phyloP scores from a whole-genome alignment of 495 filamentous ascomycete genomes.

The Emericellopsis terricola region DNA sequence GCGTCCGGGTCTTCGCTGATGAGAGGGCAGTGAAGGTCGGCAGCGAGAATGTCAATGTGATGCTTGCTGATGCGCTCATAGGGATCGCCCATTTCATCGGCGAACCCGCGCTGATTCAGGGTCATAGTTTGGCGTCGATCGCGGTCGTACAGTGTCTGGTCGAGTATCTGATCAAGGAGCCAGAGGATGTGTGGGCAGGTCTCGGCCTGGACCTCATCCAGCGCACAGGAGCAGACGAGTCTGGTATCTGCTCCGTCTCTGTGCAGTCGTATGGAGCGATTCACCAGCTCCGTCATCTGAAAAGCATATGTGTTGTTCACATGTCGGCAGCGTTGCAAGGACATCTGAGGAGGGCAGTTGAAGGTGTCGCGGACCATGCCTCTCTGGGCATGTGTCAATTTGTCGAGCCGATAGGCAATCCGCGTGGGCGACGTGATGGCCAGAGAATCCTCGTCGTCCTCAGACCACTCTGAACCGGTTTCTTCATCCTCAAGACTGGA shows the following conservation, averaged over 20 bases:
- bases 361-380: constrained; percentile 9
- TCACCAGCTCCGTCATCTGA: constrained; percentile 25
- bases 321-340: constrained; percentile 21
- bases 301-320: constrained; percentile 23
- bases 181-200: constrained; percentile 30
- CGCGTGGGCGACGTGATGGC: constrained; percentile 1
- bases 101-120: constrained; percentile 16
- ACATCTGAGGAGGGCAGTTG: constrained; percentile 18
- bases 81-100: constrained; percentile 21
- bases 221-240: too few species aligned
- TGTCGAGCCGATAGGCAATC: constrained; percentile 6
- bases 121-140: constrained; percentile 15
- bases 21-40: constrained; percentile 22
- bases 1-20: constrained; percentile 12
- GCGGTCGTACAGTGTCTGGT: constrained; percentile 17
- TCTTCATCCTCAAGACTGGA: neutral
- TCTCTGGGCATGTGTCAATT: constrained; percentile 8
- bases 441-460: neutral
- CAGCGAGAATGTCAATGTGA: constrained; percentile 25
- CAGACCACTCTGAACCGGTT: neutral
- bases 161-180: constrained; percentile 26
- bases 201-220: too few species aligned
- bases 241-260: too few species aligned
- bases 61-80: constrained; percentile 22
- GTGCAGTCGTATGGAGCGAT: constrained; percentile 25